Evolutionary conservation across 116 monocot species (phyloP).

Genomic region (Zostera marina): DNA sequence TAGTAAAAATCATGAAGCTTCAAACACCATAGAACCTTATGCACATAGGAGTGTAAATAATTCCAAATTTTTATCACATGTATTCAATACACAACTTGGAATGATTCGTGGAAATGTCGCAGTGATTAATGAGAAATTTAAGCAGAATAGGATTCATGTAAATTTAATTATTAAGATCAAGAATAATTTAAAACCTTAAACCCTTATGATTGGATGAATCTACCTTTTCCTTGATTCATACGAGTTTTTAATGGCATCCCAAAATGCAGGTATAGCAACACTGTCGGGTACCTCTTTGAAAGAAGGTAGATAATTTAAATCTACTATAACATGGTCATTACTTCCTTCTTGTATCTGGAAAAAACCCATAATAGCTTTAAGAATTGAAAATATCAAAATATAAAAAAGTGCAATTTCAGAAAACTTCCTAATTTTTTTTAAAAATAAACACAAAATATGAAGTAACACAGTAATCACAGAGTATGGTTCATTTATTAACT

Average conservation of each 20-base stretch:
- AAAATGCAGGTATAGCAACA: conserved; percentile 86
- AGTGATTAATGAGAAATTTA: background rate
- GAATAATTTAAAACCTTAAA: too few species aligned
- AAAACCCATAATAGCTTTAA: background rate
- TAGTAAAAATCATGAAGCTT: too few species aligned
- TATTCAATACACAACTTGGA: too few species aligned
- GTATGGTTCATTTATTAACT: too few species aligned
- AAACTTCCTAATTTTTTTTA: too few species aligned
- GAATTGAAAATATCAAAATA: background rate
- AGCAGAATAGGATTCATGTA: background rate
- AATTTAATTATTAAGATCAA: background rate
- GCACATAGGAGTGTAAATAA: too few species aligned
- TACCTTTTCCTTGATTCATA: conserved; percentile 16
- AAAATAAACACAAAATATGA: too few species aligned
- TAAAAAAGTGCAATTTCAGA: too few species aligned
- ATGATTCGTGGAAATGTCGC: too few species aligned
- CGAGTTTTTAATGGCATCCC: conserved; percentile 48
- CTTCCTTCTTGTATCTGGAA: conserved; percentile 76
- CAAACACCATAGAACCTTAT: too few species aligned
- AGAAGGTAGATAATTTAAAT: conserved; percentile 89
- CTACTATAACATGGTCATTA: conserved; percentile 84
- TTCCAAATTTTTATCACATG: too few species aligned
- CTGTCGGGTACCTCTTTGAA: conserved; percentile 73
- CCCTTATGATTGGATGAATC: background rate
- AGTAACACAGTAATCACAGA: too few species aligned